Percentiles rank a stretch among this genome's conserved stretches.
phyloP scores from a whole-genome alignment of 2,329 filamentous ascomycete species.

The Bipolaris sorokiniana region DNA sequence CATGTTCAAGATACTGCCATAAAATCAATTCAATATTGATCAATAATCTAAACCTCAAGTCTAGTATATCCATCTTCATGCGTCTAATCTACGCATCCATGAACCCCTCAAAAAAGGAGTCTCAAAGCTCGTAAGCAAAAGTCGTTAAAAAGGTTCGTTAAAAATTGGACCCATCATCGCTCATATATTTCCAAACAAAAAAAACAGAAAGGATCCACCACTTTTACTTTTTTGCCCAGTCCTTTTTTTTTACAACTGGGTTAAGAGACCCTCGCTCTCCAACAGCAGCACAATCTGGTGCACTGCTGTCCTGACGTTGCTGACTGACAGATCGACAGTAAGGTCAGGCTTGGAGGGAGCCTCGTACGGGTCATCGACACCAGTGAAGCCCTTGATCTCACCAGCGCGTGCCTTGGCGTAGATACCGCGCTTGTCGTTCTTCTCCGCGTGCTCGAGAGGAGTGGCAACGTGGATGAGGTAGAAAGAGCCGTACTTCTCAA shows the following conservation, averaged over 20 bases:
- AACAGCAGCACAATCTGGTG: slow-evolving; percentile 95
- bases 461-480: slow-evolving; percentile 96
- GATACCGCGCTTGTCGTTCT: slow-evolving; percentile 90
- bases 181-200: neutral
- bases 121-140: neutral
- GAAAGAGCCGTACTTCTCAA: slow-evolving; percentile 89
- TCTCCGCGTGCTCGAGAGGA: slow-evolving; percentile 88
- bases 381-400: slow-evolving; percentile 97
- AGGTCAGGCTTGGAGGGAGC: slow-evolving; percentile 79
- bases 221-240: too few species aligned
- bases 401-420: slow-evolving; percentile 83
- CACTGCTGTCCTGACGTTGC: slow-evolving; percentile 87
- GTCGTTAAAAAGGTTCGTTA: neutral
- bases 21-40: neutral
- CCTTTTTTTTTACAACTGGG: slow-evolving; percentile 51
- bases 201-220: neutral
- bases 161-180: too few species aligned
- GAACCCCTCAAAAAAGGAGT: neutral
- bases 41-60: slow-evolving; percentile 5
- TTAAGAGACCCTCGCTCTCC: slow-evolving; percentile 86
- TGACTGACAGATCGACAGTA: slow-evolving; percentile 82
- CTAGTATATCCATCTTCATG: slow-evolving; percentile 3
- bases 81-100: slow-evolving; percentile 1
- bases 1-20: neutral
- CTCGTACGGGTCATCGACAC: slow-evolving; percentile 98